Percentiles rank a stretch among this genome's conserved stretches.
phyloP scores from a whole-genome alignment of 2,329 filamentous ascomycete species.

The Penicillium concentricum region DNA sequence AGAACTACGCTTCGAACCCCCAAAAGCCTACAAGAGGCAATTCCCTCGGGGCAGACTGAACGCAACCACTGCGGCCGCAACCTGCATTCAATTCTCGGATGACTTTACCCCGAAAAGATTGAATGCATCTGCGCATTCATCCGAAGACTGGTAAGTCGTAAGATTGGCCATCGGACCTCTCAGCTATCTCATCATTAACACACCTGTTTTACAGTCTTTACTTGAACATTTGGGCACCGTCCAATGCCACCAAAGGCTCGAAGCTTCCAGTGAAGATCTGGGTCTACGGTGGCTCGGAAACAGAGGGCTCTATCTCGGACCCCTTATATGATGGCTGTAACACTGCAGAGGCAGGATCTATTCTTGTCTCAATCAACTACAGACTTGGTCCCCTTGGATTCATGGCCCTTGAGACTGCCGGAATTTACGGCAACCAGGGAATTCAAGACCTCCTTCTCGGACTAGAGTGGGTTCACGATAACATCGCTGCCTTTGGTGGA shows the following conservation, averaged over 20 bases:
- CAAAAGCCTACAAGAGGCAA: conserved; percentile 15
- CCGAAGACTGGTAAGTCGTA: conserved; percentile 22
- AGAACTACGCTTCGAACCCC: conserved; percentile 22
- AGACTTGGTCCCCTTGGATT: conserved; percentile 29
- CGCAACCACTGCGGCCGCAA: conserved; percentile 14
- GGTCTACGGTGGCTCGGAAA: conserved; percentile 23
- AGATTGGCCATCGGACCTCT: background rate
- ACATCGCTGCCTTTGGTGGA: conserved; percentile 32
- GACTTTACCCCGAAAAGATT: conserved; percentile 1
- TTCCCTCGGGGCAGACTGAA: conserved; percentile 15
- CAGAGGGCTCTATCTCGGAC: conserved; percentile 6
- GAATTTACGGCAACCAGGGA: conserved; percentile 22
- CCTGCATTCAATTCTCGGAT: conserved; percentile 19
- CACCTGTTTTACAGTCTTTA: conserved; percentile 9
- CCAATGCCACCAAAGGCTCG: conserved; percentile 12
- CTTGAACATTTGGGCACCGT: conserved; percentile 17
- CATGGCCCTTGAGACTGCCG: conserved; percentile 17
- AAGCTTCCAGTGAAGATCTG: conserved; percentile 30
- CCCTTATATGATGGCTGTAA: conserved; percentile 20
- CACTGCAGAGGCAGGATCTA: conserved; percentile 4
- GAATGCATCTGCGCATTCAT: background rate
- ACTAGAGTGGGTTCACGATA: conserved; percentile 27
- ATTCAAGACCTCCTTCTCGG: conserved; percentile 20
- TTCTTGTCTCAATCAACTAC: conserved; percentile 25
- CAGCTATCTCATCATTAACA: background rate